These are phyloP conservation scores for Tetrapisispora namnaoensis DNA, from an alignment of 805 yeast species.

Conservation along the genomic window DNA sequence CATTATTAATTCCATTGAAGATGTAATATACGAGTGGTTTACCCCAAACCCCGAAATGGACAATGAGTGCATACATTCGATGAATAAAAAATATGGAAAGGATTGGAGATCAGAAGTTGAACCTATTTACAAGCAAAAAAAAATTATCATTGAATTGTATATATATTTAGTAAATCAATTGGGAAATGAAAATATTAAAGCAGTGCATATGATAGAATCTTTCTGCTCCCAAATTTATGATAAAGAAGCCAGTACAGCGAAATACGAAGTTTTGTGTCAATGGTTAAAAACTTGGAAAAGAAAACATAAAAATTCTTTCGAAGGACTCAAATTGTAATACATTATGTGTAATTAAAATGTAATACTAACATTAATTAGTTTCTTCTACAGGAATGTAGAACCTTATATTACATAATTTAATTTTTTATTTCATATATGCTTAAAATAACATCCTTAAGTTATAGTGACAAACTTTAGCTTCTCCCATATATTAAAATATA, in stretches of 20 bases:
- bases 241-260: slow-evolving; percentile 3
- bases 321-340: neutral
- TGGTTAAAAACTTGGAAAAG: slow-evolving; percentile 17
- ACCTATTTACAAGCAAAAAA: slow-evolving; percentile 20
- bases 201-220: slow-evolving; percentile 20
- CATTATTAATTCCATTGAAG: slow-evolving; percentile 16
- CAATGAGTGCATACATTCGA: slow-evolving; percentile 25
- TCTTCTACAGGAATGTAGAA: neutral
- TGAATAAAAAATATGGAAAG: slow-evolving; percentile 23
- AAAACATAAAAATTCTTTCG: slow-evolving; percentile 3
- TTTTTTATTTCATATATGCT: too few species aligned
- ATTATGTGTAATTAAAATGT: neutral
- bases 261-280: slow-evolving; percentile 9
- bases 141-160: slow-evolving; percentile 25
- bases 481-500: too few species aligned
- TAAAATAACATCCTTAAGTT: too few species aligned
- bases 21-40: slow-evolving; percentile 27
- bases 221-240: slow-evolving; percentile 4
- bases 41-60: slow-evolving; percentile 24
- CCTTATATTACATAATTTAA: too few species aligned
- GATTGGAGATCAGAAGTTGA: slow-evolving; percentile 21
- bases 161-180: slow-evolving; percentile 20
- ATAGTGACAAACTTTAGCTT: too few species aligned
- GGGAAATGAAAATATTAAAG: slow-evolving; percentile 16
- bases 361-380: neutral